Conservation (phyloP, 2,329 filamentous ascomycete genomes). For the Arachnomyces sp. region DNA sequence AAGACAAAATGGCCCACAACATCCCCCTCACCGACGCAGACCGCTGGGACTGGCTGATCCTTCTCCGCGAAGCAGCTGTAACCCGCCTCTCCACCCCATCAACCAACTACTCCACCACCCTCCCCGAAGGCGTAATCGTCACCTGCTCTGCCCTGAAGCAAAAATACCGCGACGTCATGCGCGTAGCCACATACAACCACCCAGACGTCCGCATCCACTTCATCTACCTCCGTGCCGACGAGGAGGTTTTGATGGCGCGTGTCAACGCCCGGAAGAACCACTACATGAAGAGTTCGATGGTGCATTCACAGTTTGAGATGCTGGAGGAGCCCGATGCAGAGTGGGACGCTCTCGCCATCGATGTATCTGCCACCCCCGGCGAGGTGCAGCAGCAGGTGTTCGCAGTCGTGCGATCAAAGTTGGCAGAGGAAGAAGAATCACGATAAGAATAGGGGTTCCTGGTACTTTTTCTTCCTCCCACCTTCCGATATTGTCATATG, state of each 20-base stretch:
- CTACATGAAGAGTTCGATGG: conserved; percentile 95
- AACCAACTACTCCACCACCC: conserved; percentile 32
- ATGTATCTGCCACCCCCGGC: conserved; percentile 47
- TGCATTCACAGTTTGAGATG: conserved; percentile 79
- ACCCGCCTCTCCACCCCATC: conserved; percentile 40
- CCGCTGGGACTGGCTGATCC: conserved; percentile 93
- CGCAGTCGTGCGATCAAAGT: conserved; percentile 7
- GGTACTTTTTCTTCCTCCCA: too few relatives aligned
- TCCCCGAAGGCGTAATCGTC: conserved; percentile 71
- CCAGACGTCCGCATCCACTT: conserved; percentile 76
- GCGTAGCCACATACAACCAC: conserved; percentile 68
- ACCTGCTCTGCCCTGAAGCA: conserved; percentile 95
- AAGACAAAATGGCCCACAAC: conserved; percentile 82
- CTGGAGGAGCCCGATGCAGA: conserved; percentile 78
- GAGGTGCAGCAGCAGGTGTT: conserved; percentile 47
- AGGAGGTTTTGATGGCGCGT: conserved; percentile 65
- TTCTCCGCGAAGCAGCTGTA: conserved; percentile 56
- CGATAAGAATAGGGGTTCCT: too few relatives aligned
- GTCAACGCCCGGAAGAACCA: conserved; percentile 70
- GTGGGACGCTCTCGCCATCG: conserved; percentile 61
- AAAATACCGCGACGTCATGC: conserved; percentile 90
- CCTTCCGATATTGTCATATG: too few relatives aligned
- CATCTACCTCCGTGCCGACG: conserved; percentile 74
- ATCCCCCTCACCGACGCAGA: conserved; percentile 84
- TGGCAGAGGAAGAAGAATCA: conserved; percentile 8